Percentiles rank a stretch among this genome's conserved stretches.
Conservation (phyloP, 2,329 filamentous ascomycete genomes). For the Fusarium oxysporum region DNA sequence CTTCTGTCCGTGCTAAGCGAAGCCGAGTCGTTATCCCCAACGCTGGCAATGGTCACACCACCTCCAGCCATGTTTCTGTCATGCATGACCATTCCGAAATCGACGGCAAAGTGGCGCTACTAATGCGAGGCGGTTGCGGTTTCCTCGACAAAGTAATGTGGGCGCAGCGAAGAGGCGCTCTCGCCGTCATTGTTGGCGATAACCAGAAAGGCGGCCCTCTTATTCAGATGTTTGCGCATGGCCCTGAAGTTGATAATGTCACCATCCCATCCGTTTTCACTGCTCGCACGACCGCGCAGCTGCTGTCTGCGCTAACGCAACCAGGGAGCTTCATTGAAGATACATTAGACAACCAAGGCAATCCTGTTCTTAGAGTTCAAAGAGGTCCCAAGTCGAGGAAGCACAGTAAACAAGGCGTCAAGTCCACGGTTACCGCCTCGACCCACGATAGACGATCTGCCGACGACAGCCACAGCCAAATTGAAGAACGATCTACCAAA, state of each 20-base stretch:
- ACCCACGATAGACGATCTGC: constrained; percentile 31
- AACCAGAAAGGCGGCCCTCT: constrained; percentile 88
- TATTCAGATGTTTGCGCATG: constrained; percentile 98
- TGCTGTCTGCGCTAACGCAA: constrained; percentile 88
- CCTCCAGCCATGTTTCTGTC: constrained; percentile 81
- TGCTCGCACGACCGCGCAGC: constrained; percentile 91
- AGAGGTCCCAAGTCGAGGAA: constrained; percentile 55
- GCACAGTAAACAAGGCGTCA: constrained; percentile 12
- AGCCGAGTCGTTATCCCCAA: constrained; percentile 51
- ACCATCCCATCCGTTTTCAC: constrained; percentile 96
- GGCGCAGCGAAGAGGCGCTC: constrained; percentile 89
- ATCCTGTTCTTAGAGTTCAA: constrained; percentile 65
- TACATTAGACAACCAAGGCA: constrained; percentile 69
- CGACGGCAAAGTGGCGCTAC: constrained; percentile 87
- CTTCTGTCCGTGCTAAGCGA: constrained; percentile 43
- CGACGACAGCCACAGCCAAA: background rate
- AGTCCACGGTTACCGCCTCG: constrained; percentile 18
- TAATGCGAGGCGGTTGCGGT: constrained; percentile 93
- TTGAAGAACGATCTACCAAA: constrained; percentile 11
- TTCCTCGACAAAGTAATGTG: constrained; percentile 98
- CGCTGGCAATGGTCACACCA: constrained; percentile 48
- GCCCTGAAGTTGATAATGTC: constrained; percentile 89
- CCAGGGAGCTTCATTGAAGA: constrained; percentile 73
- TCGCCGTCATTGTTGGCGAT: constrained; percentile 93
- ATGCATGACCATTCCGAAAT: constrained; percentile 94